Base-by-base conservation (phyloP, 163 green algal species). In the Trebouxia gelatinosa region DNA sequence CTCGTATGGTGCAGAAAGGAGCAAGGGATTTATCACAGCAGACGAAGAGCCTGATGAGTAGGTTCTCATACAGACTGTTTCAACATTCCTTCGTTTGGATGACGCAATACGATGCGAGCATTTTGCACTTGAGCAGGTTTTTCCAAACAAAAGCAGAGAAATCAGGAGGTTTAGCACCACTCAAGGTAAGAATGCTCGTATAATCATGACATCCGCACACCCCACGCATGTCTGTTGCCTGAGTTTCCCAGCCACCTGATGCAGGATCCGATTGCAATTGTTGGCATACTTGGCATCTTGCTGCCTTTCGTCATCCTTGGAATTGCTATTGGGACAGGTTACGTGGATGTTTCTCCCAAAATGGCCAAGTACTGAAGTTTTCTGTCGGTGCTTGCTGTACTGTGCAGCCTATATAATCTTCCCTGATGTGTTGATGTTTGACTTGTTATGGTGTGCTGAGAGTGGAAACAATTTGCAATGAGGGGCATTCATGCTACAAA, bases 191-290 rank as follows among this genome's bases (percentile, higher is more conserved):
- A 13, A 70, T 65, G 16, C 23, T n/a, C 16, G 23, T 48, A 21
- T n/a, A 21, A 43, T 7, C 19, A 2, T 78, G 13, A 39, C 1
- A 68, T 40, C n/a, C 19, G 11, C 51, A 61, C 21, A 37, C n/a
- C 2, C 13, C 58, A 64, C 34, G 40, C 75, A 35, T 68, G 32
- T 67, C 39, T 39, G 66, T 38, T 54, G 26, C 28, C n/a, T 58
- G 23, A 31, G 1, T 16, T 28, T 37, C 26, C 28, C 23, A 38
- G 67, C 34, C 7, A 7, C 35, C 38, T 17, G 35, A 29, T 79
- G 35, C 89, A 95, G 87, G 90, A 95, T 72, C 90, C 90, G 4
- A 65, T 93, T 50, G 90, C 90, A 34, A 86, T 93, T 59, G 92
- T 95, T 58, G 91, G 91, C 68, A 77, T 96, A 16, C 32, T 90